Conservation (phyloP, 2,329 filamentous ascomycete genomes). For the Paraphoma sp. region DNA sequence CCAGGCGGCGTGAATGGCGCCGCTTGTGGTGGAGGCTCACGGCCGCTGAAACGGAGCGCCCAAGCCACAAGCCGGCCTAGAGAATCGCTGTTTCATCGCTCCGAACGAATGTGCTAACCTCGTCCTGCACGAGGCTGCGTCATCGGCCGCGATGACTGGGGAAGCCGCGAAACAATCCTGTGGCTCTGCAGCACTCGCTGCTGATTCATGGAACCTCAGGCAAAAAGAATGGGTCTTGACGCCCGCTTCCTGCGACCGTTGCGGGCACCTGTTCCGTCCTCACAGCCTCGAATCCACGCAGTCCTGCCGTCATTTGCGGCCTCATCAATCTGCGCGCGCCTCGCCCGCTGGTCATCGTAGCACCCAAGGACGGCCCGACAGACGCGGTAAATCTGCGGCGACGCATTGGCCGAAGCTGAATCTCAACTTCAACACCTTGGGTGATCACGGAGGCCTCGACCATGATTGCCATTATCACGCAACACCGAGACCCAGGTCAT, state of each 20-base stretch:
- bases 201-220: not conserved
- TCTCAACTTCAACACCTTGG: not conserved
- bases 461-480: not conserved
- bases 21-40: slow-evolving; percentile 14
- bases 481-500: not conserved
- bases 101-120: slow-evolving; percentile 16
- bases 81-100: slow-evolving; percentile 29
- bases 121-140: slow-evolving; percentile 13
- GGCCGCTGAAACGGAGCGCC: slow-evolving; percentile 22
- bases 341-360: not conserved
- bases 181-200: slow-evolving; percentile 1
- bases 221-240: not conserved
- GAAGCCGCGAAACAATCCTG: not conserved
- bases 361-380: not conserved
- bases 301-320: slow-evolving; percentile 14
- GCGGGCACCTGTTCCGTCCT: slow-evolving; percentile 1
- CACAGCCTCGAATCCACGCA: slow-evolving; percentile 10
- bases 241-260: not conserved
- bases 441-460: no score
- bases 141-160: slow-evolving; percentile 7
- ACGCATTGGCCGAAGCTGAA: not conserved
- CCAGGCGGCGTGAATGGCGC: slow-evolving; percentile 15
- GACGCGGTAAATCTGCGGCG: slow-evolving; percentile 8
- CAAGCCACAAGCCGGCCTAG: slow-evolving; percentile 21
- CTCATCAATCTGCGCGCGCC: slow-evolving; percentile 20